Base-by-base conservation (phyloP, 352 stramenopile species). In the Phytophthora cryptogea region DNA sequence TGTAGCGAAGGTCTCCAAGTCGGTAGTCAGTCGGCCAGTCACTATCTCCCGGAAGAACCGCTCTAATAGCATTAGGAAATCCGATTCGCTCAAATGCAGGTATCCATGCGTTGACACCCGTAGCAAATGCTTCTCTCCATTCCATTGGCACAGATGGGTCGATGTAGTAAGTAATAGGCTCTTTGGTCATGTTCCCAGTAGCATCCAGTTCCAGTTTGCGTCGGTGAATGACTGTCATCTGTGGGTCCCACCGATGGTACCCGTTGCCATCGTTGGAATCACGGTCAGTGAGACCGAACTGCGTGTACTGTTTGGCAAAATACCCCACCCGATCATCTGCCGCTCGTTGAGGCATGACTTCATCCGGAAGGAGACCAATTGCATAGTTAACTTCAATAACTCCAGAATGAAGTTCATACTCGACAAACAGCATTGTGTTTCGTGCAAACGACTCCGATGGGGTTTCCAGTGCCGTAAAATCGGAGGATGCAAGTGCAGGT, bases 1-100 rank as follows among this genome's bases (percentile, higher is more conserved):
- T 81, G 72, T 87, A 95, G n/a, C 89, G 77, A 28, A 95, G 68
- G 50, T 97, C 88, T 16, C 84, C 86, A n/a, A 94, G 53, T 13
- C 78, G 72, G 55, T 92, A 96, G 59, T 97, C 85, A 8, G 45
- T 51, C 3, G 88, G 89, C 82, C 79, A 96, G 43, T 93, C 79
- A 4, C 46, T 51, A 44, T 95, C 86, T 1, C 63, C 71, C 4
- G 89, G 88, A 39, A 84, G 31, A 0, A 96, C 70, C 0, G 70
- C 86, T 39, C 70, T 70, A 62, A 96, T 90, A 7, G 87, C 87
- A 8, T 89, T 68, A 1, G 74, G 65, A 35, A 94, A 86, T 0
- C 86, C 87, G 27, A 90, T 83, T 8, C 55, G 72, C 33, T 93
- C 70, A 57, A 97, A 96, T 8, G 89, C 86, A 2, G 79, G 72